Evolutionary conservation across 2,329 filamentous ascomycete genomes (phyloP).

Genomic region (Chrysoporthe puriensis): DNA sequence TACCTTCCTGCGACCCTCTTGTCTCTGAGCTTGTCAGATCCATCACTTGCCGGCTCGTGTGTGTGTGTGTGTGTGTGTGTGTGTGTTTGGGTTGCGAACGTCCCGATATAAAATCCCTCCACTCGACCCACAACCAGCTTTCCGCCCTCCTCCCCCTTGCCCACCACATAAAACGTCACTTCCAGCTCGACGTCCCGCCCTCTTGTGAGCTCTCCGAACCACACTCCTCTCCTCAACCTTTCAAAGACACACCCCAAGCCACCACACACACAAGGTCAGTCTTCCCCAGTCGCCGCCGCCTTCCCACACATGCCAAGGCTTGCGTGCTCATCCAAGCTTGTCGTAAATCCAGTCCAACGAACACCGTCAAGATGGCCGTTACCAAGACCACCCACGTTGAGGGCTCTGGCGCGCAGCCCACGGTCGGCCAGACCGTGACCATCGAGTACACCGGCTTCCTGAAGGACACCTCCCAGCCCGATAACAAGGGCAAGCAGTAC

Average conservation of each 20-base stretch:
- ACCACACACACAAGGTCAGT: conserved; percentile 23
- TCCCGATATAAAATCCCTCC: conserved; percentile 28
- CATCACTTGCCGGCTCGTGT: conserved; percentile 2
- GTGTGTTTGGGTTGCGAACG: conserved; percentile 1
- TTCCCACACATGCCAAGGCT: conserved; percentile 22
- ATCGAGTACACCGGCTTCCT: conserved; percentile 94
- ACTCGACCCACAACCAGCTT: conserved; percentile 23
- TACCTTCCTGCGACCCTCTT: conserved; percentile 4
- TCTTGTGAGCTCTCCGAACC: conserved; percentile 11
- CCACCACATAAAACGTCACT: conserved; percentile 18
- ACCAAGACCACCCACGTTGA: conserved; percentile 65
- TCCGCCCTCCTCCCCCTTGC: conserved; percentile 7
- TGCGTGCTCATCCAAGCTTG: conserved; percentile 14
- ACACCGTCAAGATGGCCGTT: conserved; percentile 66
- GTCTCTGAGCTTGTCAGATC: conserved; percentile 1
- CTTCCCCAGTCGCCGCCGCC: not conserved
- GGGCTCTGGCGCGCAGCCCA: conserved; percentile 67
- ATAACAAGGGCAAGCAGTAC: conserved; percentile 74
- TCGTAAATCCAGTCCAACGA: conserved; percentile 17
- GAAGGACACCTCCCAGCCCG: conserved; percentile 64
- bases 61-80: not conserved
- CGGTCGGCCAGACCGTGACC: conserved; percentile 71
- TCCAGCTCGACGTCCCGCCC: conserved; percentile 6
- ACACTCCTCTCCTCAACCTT: conserved; percentile 2
- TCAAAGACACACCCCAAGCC: not conserved